A percentile compares a stretch with the other conserved stretches of the same genome.
Evolutionary conservation across 108 stramenopile genomes (phyloP).

Genomic region (Discostella stelligeroides): DNA sequence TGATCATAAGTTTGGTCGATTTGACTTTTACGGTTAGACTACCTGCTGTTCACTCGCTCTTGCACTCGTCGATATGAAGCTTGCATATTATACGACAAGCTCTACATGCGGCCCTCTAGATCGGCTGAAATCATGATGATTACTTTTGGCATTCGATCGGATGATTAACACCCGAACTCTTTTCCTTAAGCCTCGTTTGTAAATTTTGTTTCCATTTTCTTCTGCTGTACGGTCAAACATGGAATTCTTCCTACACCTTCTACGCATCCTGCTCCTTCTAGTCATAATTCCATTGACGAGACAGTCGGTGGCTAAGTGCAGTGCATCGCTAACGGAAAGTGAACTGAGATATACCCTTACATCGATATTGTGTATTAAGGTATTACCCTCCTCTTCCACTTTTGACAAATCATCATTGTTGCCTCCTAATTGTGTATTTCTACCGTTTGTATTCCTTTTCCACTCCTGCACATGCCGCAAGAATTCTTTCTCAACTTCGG

Average conservation of each 20-base stretch:
- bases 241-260: too few relatives aligned
- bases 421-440: too few relatives aligned
- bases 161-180: conserved; percentile 22
- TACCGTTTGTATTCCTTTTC: conserved; percentile 17
- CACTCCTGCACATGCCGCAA: conserved; percentile 22
- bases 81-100: too few relatives aligned
- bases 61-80: too few relatives aligned
- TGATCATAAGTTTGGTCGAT: too few relatives aligned
- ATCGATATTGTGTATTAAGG: conserved; percentile 15
- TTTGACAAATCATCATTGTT: not conserved
- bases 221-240: not conserved
- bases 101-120: too few relatives aligned
- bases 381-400: not conserved
- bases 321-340: conserved; percentile 33
- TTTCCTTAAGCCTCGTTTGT: conserved; percentile 11
- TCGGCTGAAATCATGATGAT: too few relatives aligned
- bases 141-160: too few relatives aligned
- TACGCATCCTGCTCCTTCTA: conserved; percentile 11
- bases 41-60: too few relatives aligned
- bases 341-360: conserved; percentile 38
- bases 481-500: conserved; percentile 49
- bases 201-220: not conserved
- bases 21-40: too few relatives aligned
- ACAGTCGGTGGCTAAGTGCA: conserved; percentile 41
- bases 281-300: conserved; percentile 42